Base-by-base conservation (phyloP, 768 basidiomycete genomes). In the Lanmaoa rubissima region DNA sequence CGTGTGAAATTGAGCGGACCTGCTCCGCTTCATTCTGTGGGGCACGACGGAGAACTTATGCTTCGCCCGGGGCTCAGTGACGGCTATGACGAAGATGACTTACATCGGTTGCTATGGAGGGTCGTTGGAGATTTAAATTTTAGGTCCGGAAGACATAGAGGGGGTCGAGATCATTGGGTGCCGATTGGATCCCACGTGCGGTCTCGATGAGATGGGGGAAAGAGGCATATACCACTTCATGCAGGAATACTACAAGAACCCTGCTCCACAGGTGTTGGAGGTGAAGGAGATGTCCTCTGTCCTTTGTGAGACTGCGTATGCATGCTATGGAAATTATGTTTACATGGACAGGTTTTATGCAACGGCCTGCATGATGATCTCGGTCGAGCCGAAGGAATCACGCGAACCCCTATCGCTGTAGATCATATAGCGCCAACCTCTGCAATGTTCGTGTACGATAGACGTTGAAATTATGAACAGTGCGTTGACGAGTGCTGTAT, bases 281-380 rank as follows among this genome's bases (percentile, higher is more conserved):
- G 16, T 39, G 38, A 34, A 13, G 38, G 4, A 21, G 6, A 17
- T 35, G 45, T 35, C 45, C 7, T 39, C 21, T 16, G 13, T 59
- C 31, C 39, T 38, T 38, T 53, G 43, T 13, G 31, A 48, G 31
- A 36, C 40, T 12, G n/a, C 17, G n/a, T 41, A 36, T 54, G 34
- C 19, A 4, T 41, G n/a, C 7, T 40, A 45, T 48, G 34, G 39
- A 16, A 36, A 44, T 13, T 19, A 31, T 1, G 2, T 43, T 9
- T 38, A 44, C 13, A 13, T 14, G 24, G 24, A 39, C 2, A 38
- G 16, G n/a, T 54, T 51, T 38, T 35, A 54, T 32, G 24, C 31
- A n/a, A 36, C 10, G 19, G 43, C 14, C 8, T 51, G 26, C 40
- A 53, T 54, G 45, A 24, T 58, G 14, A 46, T 54, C 44, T 46